A percentile compares a stretch with the other conserved stretches of the same genome.
These are phyloP conservation scores for Puccinia polysora DNA, from an alignment of 1,284 basidiomycete genomes.

Conservation along the genomic window DNA sequence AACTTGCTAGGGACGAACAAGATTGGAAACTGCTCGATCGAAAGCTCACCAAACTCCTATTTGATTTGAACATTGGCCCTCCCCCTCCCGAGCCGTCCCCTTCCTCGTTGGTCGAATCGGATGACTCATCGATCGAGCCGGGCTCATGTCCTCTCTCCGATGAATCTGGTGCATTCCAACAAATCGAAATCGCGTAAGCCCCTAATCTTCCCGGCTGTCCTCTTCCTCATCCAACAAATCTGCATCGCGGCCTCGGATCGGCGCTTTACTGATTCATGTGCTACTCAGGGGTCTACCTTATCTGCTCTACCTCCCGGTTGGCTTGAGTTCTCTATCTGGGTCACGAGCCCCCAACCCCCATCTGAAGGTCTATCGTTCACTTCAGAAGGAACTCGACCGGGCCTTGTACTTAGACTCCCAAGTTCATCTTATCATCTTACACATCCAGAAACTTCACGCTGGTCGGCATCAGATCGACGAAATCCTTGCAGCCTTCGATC, in stretches of 20 bases:
- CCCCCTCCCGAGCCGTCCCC: background rate
- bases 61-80: conserved; percentile 16
- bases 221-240: conserved; percentile 1
- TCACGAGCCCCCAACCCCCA: conserved; percentile 1
- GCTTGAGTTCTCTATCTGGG: background rate
- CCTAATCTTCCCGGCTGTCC: background rate
- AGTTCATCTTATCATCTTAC: conserved; percentile 26
- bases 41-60: conserved; percentile 33
- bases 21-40: conserved; percentile 30
- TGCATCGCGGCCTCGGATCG: too few species aligned
- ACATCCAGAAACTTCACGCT: conserved; percentile 31
- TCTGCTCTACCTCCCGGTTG: conserved; percentile 32
- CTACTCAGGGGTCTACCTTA: conserved; percentile 36
- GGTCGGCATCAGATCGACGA: conserved; percentile 19
- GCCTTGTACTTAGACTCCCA: conserved; percentile 23
- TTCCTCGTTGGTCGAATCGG: too few species aligned
- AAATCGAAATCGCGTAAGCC: conserved; percentile 39
- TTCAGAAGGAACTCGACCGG: conserved; percentile 31
- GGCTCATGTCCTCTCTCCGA: too few species aligned
- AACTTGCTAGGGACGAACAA: conserved; percentile 1
- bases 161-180: conserved; percentile 21
- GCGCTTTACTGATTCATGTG: too few species aligned
- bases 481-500: conserved; percentile 4
- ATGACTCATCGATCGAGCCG: too few species aligned
- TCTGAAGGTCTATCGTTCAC: conserved; percentile 8